Conservation (phyloP, 768 basidiomycete species). For the Melanogaster broomeanus region DNA sequence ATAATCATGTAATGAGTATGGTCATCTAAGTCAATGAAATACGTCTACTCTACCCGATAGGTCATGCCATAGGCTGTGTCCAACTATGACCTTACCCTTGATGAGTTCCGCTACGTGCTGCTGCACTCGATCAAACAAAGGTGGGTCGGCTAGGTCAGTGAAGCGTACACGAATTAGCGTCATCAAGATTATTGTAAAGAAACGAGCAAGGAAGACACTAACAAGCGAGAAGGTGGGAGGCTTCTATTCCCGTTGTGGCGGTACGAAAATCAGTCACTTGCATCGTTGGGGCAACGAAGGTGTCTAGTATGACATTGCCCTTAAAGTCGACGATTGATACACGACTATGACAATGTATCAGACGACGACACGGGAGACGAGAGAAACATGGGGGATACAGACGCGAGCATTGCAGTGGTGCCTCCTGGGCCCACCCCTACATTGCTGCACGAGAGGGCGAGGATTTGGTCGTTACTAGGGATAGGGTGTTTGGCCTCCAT, state of each 20-base stretch:
- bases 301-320: conserved; percentile 62
- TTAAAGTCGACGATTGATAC: conserved; percentile 57
- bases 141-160: conserved; percentile 37
- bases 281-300: conserved; percentile 66
- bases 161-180: neutral
- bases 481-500: conserved; percentile 35
- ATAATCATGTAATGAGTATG: conserved; percentile 14
- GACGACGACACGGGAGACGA: conserved; percentile 3
- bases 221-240: conserved; percentile 43
- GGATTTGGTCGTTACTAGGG: conserved; percentile 45
- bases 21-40: neutral
- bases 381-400: conserved; percentile 32
- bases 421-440: conserved; percentile 85
- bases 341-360: conserved; percentile 36
- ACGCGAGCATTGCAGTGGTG: conserved; percentile 83
- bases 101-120: conserved; percentile 64
- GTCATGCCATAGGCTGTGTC: conserved; percentile 81
- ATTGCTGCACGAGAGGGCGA: conserved; percentile 64
- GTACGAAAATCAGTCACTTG: conserved; percentile 76
- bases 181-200: neutral
- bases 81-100: conserved; percentile 70
- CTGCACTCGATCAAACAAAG: conserved; percentile 64
- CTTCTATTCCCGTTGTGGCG: conserved; percentile 56
- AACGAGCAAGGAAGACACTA: conserved; percentile 11
- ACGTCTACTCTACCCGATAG: conserved; percentile 57